Base-by-base conservation (phyloP, 768 basidiomycete genomes). In the Podaxis pistillaris region DNA sequence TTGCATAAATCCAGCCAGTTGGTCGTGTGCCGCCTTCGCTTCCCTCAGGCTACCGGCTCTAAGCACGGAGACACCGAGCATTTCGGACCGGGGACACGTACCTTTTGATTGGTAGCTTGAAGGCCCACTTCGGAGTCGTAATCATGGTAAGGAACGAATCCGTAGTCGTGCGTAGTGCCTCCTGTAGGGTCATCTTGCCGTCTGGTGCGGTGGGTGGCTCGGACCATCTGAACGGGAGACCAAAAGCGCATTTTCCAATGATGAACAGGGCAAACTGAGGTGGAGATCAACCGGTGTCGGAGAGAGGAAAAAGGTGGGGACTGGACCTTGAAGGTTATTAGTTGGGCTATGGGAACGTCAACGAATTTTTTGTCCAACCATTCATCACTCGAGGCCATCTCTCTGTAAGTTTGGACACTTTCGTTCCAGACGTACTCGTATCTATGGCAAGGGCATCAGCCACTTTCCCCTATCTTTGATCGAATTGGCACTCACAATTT, bases 231-330 rank as follows among this genome's bases (percentile, higher is more conserved):
- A 80, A 78, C 0, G 73, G 68, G 44, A 82, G 76, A 3, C 82
- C 83, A 53, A 83, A 82, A 1, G 78, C 81, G 60, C 81, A 83
- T 65, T 70, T 76, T 9, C 76, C 78, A 24, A 84, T 74, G 12
- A 81, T 68, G 15, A 82, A 64, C 11, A 82, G 73, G 3, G 81
- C 77, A 15, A 80, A 62, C 81, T 83, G 41, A 6, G 22, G 12
- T 12, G 19, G 13, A 22, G 4, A 49, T 13, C 41, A 24, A 41
- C n/a, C 1, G 28, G 52, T 37, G 46, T n/a, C n/a, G 19, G 33
- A 22, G 3, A 64, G 54, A 22, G 26, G 24, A 37, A 49, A 13
- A 50, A 7, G 11, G 1, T 1, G 26, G 7, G 36, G 11, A 41
- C 9, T 15, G 17, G 36, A 76, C 78, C 68, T 80, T 78, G 68